Conservation (phyloP, 371 early-diverging fungal species). For the Mucor lusitanicus region DNA sequence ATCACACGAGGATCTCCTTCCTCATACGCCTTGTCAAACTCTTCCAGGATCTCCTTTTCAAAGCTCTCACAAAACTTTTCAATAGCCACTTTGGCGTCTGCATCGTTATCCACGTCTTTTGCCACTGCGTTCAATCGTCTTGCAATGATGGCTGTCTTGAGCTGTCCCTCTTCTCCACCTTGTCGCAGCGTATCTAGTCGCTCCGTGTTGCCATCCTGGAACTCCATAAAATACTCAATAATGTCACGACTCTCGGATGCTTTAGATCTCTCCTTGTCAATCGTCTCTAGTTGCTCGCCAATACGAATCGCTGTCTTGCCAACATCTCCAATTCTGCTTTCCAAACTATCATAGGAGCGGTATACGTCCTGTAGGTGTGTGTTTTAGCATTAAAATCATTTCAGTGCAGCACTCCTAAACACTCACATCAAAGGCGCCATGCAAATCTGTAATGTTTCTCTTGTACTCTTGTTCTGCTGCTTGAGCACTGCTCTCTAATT, state of each 20-base stretch:
- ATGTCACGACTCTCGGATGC: constrained; percentile 90
- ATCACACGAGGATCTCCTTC: constrained; percentile 65
- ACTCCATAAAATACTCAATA: constrained; percentile 89
- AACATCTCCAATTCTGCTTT: constrained; percentile 87
- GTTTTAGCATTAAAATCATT: background rate
- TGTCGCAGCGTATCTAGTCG: constrained; percentile 75
- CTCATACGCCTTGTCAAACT: constrained; percentile 86
- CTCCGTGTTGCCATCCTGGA: constrained; percentile 73
- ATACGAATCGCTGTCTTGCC: constrained; percentile 95
- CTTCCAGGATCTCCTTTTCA: constrained; percentile 85
- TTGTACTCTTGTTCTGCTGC: constrained; percentile 76
- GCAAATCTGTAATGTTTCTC: constrained; percentile 72
- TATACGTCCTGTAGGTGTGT: constrained; percentile 71
- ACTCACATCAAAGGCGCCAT: constrained; percentile 71
- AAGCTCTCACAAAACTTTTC: constrained; percentile 92
- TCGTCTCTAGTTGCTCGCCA: constrained; percentile 95
- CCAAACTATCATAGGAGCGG: constrained; percentile 81
- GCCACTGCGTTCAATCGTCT: constrained; percentile 85
- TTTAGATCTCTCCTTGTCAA: constrained; percentile 87
- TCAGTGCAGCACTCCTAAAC: background rate
- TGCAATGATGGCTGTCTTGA: constrained; percentile 88
- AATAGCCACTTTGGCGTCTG: constrained; percentile 73
- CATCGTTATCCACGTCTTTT: constrained; percentile 86
- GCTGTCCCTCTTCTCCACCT: constrained; percentile 83
- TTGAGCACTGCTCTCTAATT: constrained; percentile 77